Conservation (phyloP, 1,139 yeast species). For the Ogataea hybrid region DNA sequence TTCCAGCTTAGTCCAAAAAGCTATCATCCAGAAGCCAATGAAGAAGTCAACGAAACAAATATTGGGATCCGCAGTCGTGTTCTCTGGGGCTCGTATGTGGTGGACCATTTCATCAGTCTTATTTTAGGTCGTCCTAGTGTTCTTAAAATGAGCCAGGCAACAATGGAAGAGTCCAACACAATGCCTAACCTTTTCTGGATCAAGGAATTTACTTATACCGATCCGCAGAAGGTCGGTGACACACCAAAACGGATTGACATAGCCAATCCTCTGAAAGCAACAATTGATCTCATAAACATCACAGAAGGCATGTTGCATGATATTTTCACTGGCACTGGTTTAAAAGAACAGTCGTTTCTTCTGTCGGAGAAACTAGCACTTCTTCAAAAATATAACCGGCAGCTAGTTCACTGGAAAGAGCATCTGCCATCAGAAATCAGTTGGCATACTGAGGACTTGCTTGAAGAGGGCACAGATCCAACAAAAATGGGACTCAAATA, state of each 20-base stretch:
- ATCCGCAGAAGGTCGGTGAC: slow-evolving; percentile 7
- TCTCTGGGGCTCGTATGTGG: no score
- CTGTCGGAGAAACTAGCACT: slow-evolving; percentile 32
- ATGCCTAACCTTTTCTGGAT: slow-evolving; percentile 61
- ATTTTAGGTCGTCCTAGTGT: slow-evolving; percentile 60
- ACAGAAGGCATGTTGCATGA: slow-evolving; percentile 56
- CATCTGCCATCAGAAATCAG: slow-evolving; percentile 48
- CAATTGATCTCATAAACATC: slow-evolving; percentile 49
- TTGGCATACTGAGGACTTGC: slow-evolving; percentile 47
- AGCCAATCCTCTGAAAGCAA: slow-evolving; percentile 36
- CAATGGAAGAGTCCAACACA: slow-evolving; percentile 58
- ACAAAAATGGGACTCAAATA: slow-evolving; percentile 49
- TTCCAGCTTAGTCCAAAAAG: no score
- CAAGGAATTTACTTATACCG: slow-evolving; percentile 37
- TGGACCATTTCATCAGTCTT: no score
- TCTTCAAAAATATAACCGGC: slow-evolving; percentile 44
- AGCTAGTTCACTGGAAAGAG: slow-evolving; percentile 51
- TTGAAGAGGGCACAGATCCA: no score
- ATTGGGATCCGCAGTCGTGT: no score
- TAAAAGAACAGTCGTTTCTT: slow-evolving; percentile 31
- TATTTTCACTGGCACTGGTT: slow-evolving; percentile 17
- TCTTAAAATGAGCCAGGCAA: slow-evolving; percentile 53
- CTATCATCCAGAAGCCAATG: no score
- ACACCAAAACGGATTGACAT: slow-evolving; percentile 37
- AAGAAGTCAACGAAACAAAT: no score